These are phyloP conservation scores for Musa troglodytarum DNA, from an alignment of 176 grass and related monocot species.

Conservation along the genomic window DNA sequence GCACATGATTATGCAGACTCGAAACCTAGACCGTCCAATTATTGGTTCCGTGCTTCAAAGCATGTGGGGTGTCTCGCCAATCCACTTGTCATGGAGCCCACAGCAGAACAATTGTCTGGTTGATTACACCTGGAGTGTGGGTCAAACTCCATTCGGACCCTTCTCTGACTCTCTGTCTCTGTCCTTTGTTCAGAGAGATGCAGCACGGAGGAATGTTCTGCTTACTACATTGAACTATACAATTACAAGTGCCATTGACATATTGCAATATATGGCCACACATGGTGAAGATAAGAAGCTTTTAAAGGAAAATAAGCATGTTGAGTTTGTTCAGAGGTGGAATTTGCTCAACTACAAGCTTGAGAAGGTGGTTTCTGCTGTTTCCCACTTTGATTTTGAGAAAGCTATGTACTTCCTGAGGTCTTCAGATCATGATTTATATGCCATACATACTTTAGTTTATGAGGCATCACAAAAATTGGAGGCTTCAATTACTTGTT, in stretches of 20 bases:
- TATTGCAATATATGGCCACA: constrained; percentile 62
- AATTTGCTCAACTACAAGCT: constrained; percentile 81
- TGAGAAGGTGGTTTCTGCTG: constrained; percentile 75
- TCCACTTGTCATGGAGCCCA: constrained; percentile 64
- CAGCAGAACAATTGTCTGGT: constrained; percentile 57
- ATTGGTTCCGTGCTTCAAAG: constrained; percentile 75
- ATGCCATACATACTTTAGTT: constrained; percentile 62
- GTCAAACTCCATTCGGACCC: constrained; percentile 86
- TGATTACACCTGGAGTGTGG: constrained; percentile 89
- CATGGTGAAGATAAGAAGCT: constrained; percentile 86
- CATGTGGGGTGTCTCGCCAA: constrained; percentile 88
- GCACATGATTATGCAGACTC: constrained; percentile 64
- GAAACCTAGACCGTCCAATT: constrained; percentile 70
- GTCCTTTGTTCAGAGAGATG: constrained; percentile 94
- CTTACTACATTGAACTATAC: constrained; percentile 78
- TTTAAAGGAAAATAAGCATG: constrained; percentile 69
- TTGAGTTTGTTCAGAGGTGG: constrained; percentile 90
- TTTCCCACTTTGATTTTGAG: constrained; percentile 81
- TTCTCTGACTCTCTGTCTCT: constrained; percentile 77
- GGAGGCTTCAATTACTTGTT: constrained; percentile 82
- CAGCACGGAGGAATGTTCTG: constrained; percentile 80
- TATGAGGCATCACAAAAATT: constrained; percentile 80
- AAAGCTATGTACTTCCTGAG: constrained; percentile 79
- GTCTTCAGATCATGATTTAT: constrained; percentile 87
- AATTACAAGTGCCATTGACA: constrained; percentile 48